Base-by-base conservation (phyloP, 805 yeast genomes). In the Candida pseudofarinosa region DNA sequence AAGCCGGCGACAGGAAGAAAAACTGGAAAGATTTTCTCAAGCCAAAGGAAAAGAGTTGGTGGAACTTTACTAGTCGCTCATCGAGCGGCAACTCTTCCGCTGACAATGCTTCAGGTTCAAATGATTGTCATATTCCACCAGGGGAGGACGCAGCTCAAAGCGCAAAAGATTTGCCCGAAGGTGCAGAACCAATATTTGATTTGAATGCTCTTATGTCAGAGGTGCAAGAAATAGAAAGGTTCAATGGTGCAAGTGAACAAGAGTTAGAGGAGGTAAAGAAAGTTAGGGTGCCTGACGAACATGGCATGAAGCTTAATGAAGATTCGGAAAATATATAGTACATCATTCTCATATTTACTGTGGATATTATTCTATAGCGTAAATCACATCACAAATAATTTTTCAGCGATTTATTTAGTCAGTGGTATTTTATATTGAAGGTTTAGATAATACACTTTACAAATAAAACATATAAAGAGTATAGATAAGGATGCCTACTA, bases 401-500 rank as follows among this genome's bases (percentile, higher is more conserved):
- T 23, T 23, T 23, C 28, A 23, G 28, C 28, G 28, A 23, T 23
- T 23, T 23, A 23, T 23, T 23, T 23, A 7, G n/a, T n/a, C n/a
- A n/a, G n/a, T n/a, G n/a, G n/a, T n/a, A n/a, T n/a, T n/a, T n/a
- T n/a, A n/a, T n/a, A n/a, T n/a, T n/a, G n/a, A n/a, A n/a, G n/a
- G n/a, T n/a, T n/a, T n/a, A n/a, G n/a, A n/a, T n/a, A n/a, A n/a
- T n/a, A n/a, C n/a, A n/a, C n/a, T n/a, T n/a, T n/a, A n/a, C n/a
- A n/a, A n/a, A n/a, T n/a, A n/a, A n/a, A n/a, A n/a, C n/a, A n/a
- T n/a, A n/a, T n/a, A n/a, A n/a, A n/a, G n/a, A 23, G 10, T 23
- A 23, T 7, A 19, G 18, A 43, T 12, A 12, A 19, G 14, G 30
- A 93, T 93, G 99, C 99, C 99, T 71, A 93, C 99, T 66, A 77